Evolutionary conservation across 1,284 basidiomycete species (phyloP), one percentile per base, ranked within the genome.

Genomic region (Ustilago loliicola): DNA sequence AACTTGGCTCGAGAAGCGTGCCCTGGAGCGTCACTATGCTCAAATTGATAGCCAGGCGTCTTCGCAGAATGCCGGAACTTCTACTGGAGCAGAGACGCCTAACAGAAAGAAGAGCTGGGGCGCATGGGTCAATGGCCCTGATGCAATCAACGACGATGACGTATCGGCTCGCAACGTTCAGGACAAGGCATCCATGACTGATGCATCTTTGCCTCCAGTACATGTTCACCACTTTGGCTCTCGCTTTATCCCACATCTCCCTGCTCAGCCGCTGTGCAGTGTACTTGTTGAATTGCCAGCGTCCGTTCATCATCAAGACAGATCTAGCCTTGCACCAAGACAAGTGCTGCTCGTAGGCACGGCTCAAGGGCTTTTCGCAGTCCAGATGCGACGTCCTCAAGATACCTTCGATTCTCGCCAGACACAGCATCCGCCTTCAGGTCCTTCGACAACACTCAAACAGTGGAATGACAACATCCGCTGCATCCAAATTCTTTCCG

Each of bases 201-300:
- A 54, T 10, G 29, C 66, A 2, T 34, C 55, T 7, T 38, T 61
- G 27, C 73, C 78, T 21, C 66, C 80, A 3, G 55, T 81, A 11
- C 78, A 81, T 47, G 17, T 72, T 0, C 69, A 76, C 29, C 65
- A 72, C 23, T 79, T 70, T 32, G 80, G 80, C 3, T 80, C 75
- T 21, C 64, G 80, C 34, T 81, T 81, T 57, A 72, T 81, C 10
- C 77, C 80, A 9, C 80, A 81, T 52, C 58, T 81, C 13, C 53
- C 62, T 30, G 71, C 79, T 13, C 72, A 80, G 59, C 80, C 80
- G n/a, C 58, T 81, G 10, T 81, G 80, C 57, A 67, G 65, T 19
- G 51, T 75, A n/a, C 57, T 76, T 25, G 51, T 81, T 32, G 61
- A 76, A 19, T 30, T 80, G n/a, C 66, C 66, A 13, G n/a, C 64